phyloP scores from a whole-genome alignment of 2,329 filamentous ascomycete species.

The Monosporascus sp. region DNA sequence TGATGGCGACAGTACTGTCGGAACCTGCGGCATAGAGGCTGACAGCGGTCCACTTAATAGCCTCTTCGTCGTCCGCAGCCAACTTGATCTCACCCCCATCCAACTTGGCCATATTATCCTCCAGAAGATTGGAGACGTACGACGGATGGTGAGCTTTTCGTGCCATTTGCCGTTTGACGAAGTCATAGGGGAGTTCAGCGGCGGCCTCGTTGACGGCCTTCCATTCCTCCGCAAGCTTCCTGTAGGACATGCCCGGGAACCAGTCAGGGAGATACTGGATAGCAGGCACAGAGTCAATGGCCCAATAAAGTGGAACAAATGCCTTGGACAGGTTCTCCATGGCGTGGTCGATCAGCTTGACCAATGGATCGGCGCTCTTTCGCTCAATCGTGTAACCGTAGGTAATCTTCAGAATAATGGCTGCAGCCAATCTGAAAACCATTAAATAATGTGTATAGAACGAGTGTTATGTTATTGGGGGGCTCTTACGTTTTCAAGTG shows the following conservation, averaged over 20 bases:
- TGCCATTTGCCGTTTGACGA: conserved; percentile 15
- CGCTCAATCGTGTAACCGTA: conserved; percentile 24
- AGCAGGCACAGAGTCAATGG: neutral
- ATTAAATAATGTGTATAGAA: conserved; percentile 15
- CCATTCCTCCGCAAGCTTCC: conserved; percentile 13
- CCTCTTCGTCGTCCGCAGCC: conserved; percentile 4
- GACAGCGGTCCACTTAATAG: conserved; percentile 14
- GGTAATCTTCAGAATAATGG: conserved; percentile 20
- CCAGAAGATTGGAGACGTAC: conserved; percentile 9
- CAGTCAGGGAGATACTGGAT: conserved; percentile 17
- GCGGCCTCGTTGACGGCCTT: conserved; percentile 4
- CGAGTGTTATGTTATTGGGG: neutral
- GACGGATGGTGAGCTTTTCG: conserved; percentile 8
- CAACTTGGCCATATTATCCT: neutral
- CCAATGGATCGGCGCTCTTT: conserved; percentile 16
- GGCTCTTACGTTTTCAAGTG: neutral
- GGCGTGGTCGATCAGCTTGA: conserved; percentile 11
- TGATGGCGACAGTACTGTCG: conserved; percentile 16
- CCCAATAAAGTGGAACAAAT: conserved; percentile 15
- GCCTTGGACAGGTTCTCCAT: conserved; percentile 19
- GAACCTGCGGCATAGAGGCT: conserved; percentile 16
- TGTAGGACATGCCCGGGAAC: conserved; percentile 23
- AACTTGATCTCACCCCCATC: too few species aligned
- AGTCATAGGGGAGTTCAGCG: conserved; percentile 14
- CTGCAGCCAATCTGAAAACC: conserved; percentile 22